These are phyloP conservation scores for Nothopassalora personata DNA, from an alignment of 2,329 filamentous ascomycete genomes.

Conservation along the genomic window DNA sequence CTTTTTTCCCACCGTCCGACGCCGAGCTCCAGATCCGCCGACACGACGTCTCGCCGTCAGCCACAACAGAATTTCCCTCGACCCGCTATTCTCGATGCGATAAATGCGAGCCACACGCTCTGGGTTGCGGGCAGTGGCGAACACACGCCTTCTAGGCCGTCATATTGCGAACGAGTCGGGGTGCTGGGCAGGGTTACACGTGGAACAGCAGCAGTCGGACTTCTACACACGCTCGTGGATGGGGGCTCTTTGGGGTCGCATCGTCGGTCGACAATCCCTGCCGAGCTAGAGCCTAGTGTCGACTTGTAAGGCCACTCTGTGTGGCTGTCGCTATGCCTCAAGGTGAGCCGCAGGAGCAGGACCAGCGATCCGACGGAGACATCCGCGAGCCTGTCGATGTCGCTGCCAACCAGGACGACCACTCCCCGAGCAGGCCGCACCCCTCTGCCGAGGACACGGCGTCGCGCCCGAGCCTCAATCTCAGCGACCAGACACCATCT, in stretches of 20 bases:
- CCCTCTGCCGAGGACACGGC: constrained; percentile 6
- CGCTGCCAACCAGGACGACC: not conserved
- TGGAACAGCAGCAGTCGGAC: no score
- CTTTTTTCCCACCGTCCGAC: not conserved
- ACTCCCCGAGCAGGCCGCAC: not conserved
- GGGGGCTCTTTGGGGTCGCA: not conserved
- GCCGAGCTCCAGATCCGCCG: not conserved
- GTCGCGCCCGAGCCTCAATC: not conserved
- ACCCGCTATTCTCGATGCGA: not conserved
- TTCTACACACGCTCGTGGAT: not conserved
- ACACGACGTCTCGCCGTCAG: not conserved
- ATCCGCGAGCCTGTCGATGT: not conserved
- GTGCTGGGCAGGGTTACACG: no score
- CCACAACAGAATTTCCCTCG: not conserved
- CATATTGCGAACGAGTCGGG: not conserved
- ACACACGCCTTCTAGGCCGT: constrained; percentile 20
- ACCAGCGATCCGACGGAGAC: constrained; percentile 6
- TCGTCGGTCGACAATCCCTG: not conserved
- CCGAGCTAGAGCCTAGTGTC: not conserved
- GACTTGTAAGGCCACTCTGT: not conserved
- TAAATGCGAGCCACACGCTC: constrained; percentile 1
- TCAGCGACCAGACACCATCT: constrained; percentile 1
- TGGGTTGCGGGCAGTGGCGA: constrained; percentile 3
- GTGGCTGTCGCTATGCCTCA: constrained; percentile 6
- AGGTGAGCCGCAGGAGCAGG: not conserved